These are phyloP conservation scores for Collariella sp. DNA, from an alignment of 495 filamentous ascomycete genomes.

Conservation along the genomic window DNA sequence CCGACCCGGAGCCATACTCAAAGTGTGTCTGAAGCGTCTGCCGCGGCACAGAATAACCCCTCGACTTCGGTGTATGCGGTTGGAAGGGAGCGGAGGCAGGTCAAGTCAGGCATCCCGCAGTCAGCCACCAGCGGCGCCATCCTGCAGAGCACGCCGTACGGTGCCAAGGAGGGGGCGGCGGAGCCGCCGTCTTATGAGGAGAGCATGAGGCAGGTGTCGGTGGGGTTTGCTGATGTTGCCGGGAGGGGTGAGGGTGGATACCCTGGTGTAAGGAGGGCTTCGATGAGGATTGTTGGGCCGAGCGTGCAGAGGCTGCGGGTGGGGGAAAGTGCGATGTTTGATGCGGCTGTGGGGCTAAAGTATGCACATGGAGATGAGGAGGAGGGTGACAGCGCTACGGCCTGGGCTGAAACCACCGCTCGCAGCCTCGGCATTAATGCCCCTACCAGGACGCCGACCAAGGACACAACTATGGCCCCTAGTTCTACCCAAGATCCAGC, in stretches of 20 bases:
- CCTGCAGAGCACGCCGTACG: constrained; percentile 10
- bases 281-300: too few relatives aligned
- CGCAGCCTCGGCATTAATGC: too few relatives aligned
- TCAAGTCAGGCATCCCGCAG: constrained; percentile 18
- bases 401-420: too few relatives aligned
- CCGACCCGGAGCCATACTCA: constrained; percentile 13
- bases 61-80: constrained; percentile 15
- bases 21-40: background rate
- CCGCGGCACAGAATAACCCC: constrained; percentile 19
- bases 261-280: too few relatives aligned
- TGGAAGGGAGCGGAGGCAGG: background rate
- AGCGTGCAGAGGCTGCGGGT: background rate
- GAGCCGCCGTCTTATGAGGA: background rate
- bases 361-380: too few relatives aligned
- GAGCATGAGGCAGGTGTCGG: background rate
- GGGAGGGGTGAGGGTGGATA: too few relatives aligned
- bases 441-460: background rate
- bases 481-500: too few relatives aligned
- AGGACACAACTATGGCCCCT: background rate
- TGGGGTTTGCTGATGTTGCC: too few relatives aligned
- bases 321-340: too few relatives aligned
- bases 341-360: too few relatives aligned
- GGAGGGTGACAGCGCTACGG: too few relatives aligned
- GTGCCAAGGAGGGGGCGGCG: background rate
- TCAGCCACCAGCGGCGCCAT: constrained; percentile 25